These are phyloP conservation scores for Vaccinium myrtillus DNA, from an alignment of 148 eudicot genomes.

Conservation along the genomic window DNA sequence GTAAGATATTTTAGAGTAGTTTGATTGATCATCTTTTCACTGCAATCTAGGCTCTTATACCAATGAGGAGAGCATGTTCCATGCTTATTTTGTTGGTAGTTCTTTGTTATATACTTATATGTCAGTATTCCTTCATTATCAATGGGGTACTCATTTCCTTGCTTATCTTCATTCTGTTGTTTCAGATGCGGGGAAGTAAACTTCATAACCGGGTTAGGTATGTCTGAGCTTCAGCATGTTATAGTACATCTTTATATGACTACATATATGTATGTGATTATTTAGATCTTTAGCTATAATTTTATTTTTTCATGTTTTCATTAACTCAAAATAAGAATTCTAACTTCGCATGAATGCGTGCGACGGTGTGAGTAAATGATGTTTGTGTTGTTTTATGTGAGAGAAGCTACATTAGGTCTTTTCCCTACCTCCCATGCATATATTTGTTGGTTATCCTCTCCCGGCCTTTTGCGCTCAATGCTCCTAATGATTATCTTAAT, in stretches of 20 bases:
- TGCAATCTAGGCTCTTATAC: neutral
- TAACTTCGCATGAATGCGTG: neutral
- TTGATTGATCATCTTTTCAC: neutral
- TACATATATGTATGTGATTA: neutral
- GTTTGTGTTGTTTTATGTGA: neutral
- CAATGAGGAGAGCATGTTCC: neutral
- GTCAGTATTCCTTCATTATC: neutral
- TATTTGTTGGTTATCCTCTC: neutral
- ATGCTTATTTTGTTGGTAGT: neutral
- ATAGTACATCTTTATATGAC: neutral
- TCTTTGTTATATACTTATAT: constrained; percentile 5
- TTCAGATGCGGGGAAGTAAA: constrained; percentile 92
- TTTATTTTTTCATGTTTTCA: no score
- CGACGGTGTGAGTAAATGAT: neutral
- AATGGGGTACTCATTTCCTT: constrained; percentile 17
- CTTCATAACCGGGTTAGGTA: constrained; percentile 96
- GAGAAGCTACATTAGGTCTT: neutral
- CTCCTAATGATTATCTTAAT: neutral
- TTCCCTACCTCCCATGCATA: neutral
- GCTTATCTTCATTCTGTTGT: constrained; percentile 19
- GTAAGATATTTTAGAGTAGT: neutral
- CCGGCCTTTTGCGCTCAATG: neutral
- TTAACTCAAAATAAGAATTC: neutral
- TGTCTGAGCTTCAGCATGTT: constrained; percentile 4
- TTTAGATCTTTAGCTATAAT: neutral